Evolutionary conservation across 192 early-diverging fungal genomes (phyloP), one percentile per base, ranked within the genome.

Genomic region (Chytriomyces confervae): DNA sequence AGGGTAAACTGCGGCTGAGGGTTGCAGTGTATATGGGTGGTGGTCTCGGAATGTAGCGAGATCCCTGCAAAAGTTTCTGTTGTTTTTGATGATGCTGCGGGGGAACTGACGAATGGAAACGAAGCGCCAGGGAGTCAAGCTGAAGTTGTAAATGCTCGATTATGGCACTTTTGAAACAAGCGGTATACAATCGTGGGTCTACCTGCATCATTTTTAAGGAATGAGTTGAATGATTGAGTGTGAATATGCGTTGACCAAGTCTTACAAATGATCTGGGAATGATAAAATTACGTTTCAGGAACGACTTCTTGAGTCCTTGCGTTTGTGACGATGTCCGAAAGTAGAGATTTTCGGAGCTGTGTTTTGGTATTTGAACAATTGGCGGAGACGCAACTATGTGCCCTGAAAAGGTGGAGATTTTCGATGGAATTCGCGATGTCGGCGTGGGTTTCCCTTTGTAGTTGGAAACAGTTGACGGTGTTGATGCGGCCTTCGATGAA

Each of bases 111-210:
- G 24, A 16, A 69, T 76, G 74, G 9, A 66, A 27, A 18, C 46
- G 20, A 13, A 76, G 27, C 8, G 74, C 74, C 7, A 76, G 27
- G 13, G 48, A 24, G 63, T 76, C 74, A 10, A 76, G 64, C 66
- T 79, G 77, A 5, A 79, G 43, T 63, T 79, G 77, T 5, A 79
- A 61, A 48, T 72, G 53, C 50, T 79, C 77, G 29, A 72, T 9
- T 10, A 79, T 64, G 6, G 77, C 77, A 16, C 6, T 51, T 24
- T 63, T n/a, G 50, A 79, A 79, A 4, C 46, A 11, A 5, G 10
- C 44, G 47, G 61, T 61, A 47, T 79, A 57, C 13, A 20, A 57
- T 20, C 20, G 16, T 57, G 53, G 53, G 53, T 36, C 36, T 1
- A 36, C 36, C 36, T 36, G 36, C 2, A 36, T 36, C 36, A 36